Base-by-base conservation (phyloP, 768 basidiomycete species). In the Mycena pura region DNA sequence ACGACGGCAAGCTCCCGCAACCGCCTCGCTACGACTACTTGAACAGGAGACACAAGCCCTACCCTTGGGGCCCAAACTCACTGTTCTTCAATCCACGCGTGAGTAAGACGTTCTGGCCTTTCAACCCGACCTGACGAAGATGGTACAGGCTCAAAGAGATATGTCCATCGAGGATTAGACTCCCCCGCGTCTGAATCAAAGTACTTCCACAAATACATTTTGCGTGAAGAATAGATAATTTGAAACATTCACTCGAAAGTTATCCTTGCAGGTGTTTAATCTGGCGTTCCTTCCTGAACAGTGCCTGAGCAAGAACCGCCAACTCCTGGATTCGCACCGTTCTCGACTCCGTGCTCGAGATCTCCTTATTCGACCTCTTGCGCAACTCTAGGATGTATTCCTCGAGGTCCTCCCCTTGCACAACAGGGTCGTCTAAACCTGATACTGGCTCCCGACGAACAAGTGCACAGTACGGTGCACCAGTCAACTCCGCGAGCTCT, bases 21-120 rank as follows among this genome's bases (percentile, higher is more conserved):
- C 74, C 81, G 27, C 91, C 92, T 40, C 77, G 77, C n/a, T 95
- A 86, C 69, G 85, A 91, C 40, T 92, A 89, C 79, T 69, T 95
- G 75, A 93, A 93, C 79, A 84, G 80, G 69, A 81, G 93, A 61
- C 73, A 73, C 60, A 92, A 91, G 74, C 90, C 92, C 38, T 95
- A 83, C 82, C 93, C 93, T 19, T 95, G 93, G 93, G 93, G 93
- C 22, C 75, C 66, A 68, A 95, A 95, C 84, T 83, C 84, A 14
- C 82, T 95, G 17, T 95, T 95, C 82, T 95, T 84, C 80, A 94
- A 92, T 73, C 74, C 86, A 49, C 80, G 85, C 66, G 92, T 91
- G 72, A 44, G 87, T 47, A 10, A n/a, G 8, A 57, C 27, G 24
- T 49, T 15, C 49, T 46, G 15, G 41, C 39, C 41, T 24, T 46